phyloP scores from a whole-genome alignment of 768 basidiomycete species.

The Suillus ampliporus region DNA sequence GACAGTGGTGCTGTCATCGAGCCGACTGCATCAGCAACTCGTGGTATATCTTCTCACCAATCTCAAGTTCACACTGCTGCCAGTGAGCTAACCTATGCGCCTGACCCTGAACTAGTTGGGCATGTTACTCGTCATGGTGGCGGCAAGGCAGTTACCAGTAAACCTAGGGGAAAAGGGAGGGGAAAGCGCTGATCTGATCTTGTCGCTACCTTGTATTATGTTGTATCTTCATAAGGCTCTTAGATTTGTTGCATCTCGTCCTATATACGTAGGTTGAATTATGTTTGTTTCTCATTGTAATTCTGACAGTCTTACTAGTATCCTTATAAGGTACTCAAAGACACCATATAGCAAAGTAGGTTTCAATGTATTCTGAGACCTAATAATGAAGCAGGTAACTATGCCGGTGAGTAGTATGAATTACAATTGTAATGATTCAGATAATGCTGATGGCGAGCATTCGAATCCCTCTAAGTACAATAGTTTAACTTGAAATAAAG shows the following conservation, averaged over 20 bases:
- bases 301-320: neutral
- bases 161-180: neutral
- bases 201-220: neutral
- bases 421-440: neutral
- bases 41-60: neutral
- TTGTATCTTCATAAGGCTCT: neutral
- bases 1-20: neutral
- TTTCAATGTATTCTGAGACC: too few relatives aligned
- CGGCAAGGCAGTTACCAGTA: neutral
- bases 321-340: too few relatives aligned
- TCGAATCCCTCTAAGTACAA: neutral
- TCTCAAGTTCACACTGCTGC: too few relatives aligned
- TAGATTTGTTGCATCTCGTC: neutral
- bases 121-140: neutral
- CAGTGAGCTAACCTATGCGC: neutral
- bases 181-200: neutral
- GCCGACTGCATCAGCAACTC: neutral
- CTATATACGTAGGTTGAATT: neutral
- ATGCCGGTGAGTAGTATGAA: neutral
- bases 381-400: too few relatives aligned
- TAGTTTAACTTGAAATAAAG: neutral
- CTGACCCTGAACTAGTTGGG: neutral
- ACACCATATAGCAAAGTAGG: too few relatives aligned
- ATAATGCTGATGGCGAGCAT: neutral
- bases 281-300: neutral